Conservation (phyloP, 2,329 filamentous ascomycete species). For the Fusarium foetens region DNA sequence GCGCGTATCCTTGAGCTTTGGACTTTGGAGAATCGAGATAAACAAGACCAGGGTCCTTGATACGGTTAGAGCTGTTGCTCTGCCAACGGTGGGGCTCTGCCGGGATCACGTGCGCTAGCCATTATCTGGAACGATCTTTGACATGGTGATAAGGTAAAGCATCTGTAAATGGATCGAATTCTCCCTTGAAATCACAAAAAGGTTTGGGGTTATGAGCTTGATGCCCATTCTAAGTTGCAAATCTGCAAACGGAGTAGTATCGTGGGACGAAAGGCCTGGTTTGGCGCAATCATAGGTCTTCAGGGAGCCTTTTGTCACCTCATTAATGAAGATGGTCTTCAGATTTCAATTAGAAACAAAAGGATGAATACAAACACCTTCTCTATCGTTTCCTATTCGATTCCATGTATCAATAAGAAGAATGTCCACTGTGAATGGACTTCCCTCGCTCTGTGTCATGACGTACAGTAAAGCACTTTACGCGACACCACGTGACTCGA, state of each 20-base stretch:
- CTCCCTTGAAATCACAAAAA: background rate
- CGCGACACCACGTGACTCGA: conserved; percentile 50
- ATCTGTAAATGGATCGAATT: background rate
- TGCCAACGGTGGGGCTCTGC: conserved; percentile 43
- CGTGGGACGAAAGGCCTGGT: background rate
- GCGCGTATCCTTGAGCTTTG: conserved; percentile 40
- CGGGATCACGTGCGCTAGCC: conserved; percentile 24
- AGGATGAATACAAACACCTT: background rate
- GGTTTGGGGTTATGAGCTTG: background rate
- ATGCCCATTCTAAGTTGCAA: background rate
- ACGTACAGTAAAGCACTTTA: conserved; percentile 44
- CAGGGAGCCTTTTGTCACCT: background rate
- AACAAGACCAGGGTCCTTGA: conserved; percentile 43
- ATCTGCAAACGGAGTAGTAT: background rate
- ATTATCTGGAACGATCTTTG: background rate
- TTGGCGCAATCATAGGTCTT: background rate
- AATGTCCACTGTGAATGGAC: background rate
- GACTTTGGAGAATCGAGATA: conserved; percentile 34
- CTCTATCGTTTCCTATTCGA: background rate
- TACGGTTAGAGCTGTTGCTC: conserved; percentile 45
- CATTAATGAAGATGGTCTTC: background rate
- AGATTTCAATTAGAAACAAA: no score
- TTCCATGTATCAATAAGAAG: background rate
- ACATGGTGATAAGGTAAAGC: background rate
- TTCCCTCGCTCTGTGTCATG: conserved; percentile 2